Evolutionary conservation across 306 rosid species (phyloP).

Genomic region (Vicia sativa): DNA sequence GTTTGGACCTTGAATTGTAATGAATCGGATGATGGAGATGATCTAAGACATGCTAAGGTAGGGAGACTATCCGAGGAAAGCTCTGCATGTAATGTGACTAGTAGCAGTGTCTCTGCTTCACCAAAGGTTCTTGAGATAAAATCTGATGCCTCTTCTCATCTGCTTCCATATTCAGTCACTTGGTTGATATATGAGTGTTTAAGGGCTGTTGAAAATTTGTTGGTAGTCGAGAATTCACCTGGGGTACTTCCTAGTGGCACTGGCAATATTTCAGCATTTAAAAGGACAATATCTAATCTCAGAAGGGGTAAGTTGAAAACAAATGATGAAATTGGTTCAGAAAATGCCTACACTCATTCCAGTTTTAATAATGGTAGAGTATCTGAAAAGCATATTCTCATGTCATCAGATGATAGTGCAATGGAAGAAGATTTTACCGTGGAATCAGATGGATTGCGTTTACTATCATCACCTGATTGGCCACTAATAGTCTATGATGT

Average conservation of each 20-base stretch:
- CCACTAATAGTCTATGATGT: constrained; percentile 82
- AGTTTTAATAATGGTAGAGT: constrained; percentile 34
- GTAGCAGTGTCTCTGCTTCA: constrained; percentile 48
- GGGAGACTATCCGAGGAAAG: constrained; percentile 83
- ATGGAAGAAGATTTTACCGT: constrained; percentile 66
- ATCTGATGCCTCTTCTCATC: constrained; percentile 43
- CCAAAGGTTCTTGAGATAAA: constrained; percentile 48
- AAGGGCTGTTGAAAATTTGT: constrained; percentile 79
- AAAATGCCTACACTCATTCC: constrained; percentile 39
- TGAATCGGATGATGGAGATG: constrained; percentile 62
- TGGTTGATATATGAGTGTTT: constrained; percentile 84
- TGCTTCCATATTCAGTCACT: constrained; percentile 63
- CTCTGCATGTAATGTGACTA: constrained; percentile 60
- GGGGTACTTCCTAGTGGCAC: constrained; percentile 51
- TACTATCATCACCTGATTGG: constrained; percentile 80
- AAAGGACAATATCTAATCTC: constrained; percentile 63
- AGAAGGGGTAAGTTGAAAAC: constrained; percentile 58
- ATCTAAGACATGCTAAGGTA: constrained; percentile 74
- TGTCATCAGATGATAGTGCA: constrained; percentile 40
- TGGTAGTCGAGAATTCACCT: constrained; percentile 61
- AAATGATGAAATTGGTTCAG: constrained; percentile 48
- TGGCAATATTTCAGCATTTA: constrained; percentile 65
- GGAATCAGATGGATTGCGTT: constrained; percentile 57
- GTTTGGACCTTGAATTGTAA: constrained; percentile 40
- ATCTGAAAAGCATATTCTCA: constrained; percentile 17